Base-by-base conservation (phyloP, 495 filamentous ascomycete genomes). In the Echria macrotheca region DNA sequence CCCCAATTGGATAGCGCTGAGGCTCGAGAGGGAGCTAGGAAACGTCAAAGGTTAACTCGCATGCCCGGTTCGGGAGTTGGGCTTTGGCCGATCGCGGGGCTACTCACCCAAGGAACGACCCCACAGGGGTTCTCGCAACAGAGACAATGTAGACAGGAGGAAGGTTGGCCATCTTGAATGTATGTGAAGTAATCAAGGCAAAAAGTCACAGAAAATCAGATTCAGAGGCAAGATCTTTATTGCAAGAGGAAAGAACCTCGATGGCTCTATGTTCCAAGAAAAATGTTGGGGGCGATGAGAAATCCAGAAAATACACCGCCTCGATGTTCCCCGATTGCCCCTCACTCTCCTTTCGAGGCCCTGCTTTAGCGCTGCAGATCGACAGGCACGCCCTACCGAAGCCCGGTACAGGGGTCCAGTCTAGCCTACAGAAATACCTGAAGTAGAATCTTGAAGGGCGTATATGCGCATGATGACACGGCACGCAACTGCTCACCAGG, bases 91-190 rank as follows among this genome's bases (percentile, higher is more conserved):
- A 29, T n/a, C 19, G 51, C 47, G 48, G 55, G 58, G 53, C 43
- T 49, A 22, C 57, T 53, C 26, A 95, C 90, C 93, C 93, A 52
- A 91, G 79, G 69, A 98, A 98, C 44, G 85, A 86, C 59, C 93
- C 93, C 56, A 95, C 77, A 33, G 93, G 93, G 35, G 93, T 97
- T 65, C 93, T 82, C 55, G 83, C 86, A 54, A 84, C 82, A 36
- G 91, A 91, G 57, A 96, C 89, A 66, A 98, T 96, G 72, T 97
- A 98, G 44, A 98, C 93, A 21, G 88, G 76, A 55, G 88, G 83
- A 53, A 87, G 78, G 32, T 53, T 49, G 33, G 62, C 39, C 61
- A 64, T 64, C 8, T 61, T 61, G 52, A 44, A 8, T 17, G n/a
- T 23, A 10, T 10, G 22, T 48, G 24, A 10, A 12, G 33, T 40